Conservation (phyloP, 2,329 filamentous ascomycete genomes). For the Ilyonectria mors-panacis region DNA sequence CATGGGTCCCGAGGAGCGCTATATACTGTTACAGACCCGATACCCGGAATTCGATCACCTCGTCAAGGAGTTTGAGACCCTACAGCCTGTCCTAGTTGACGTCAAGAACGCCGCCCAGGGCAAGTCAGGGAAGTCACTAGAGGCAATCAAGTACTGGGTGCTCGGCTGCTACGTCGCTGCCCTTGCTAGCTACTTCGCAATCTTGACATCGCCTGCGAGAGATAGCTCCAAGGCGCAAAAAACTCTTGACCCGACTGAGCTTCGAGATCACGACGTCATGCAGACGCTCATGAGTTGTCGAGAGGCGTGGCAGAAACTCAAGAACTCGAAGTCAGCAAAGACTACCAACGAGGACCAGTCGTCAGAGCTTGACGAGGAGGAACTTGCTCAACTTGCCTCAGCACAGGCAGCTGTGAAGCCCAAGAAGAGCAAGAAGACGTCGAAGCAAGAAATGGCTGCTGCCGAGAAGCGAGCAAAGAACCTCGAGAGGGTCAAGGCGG, state of each 20-base stretch:
- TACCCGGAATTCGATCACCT: conserved; percentile 95
- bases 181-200: conserved; percentile 93
- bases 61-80: conserved; percentile 81
- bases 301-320: conserved; percentile 83
- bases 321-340: conserved; percentile 71
- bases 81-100: conserved; percentile 76
- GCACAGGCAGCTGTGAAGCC: conserved; percentile 46
- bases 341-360: conserved; percentile 52
- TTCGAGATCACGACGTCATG: conserved; percentile 95
- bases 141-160: conserved; percentile 82
- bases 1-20: conserved; percentile 81
- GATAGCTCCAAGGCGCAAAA: conserved; percentile 68
- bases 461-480: conserved; percentile 59
- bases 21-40: conserved; percentile 81
- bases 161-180: conserved; percentile 89
- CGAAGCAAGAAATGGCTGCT: conserved; percentile 55
- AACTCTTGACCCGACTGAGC: conserved; percentile 80
- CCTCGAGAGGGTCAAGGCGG: conserved; percentile 68
- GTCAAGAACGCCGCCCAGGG: conserved; percentile 72
- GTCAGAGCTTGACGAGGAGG: conserved; percentile 42
- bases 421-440: conserved; percentile 49
- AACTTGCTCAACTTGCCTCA: conserved; percentile 45
- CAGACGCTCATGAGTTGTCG: conserved; percentile 84
- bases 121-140: conserved; percentile 67
- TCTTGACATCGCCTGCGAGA: conserved; percentile 85